Conservation (phyloP, 306 rosid genomes). For the Ammopiptanthus mongolicus region DNA sequence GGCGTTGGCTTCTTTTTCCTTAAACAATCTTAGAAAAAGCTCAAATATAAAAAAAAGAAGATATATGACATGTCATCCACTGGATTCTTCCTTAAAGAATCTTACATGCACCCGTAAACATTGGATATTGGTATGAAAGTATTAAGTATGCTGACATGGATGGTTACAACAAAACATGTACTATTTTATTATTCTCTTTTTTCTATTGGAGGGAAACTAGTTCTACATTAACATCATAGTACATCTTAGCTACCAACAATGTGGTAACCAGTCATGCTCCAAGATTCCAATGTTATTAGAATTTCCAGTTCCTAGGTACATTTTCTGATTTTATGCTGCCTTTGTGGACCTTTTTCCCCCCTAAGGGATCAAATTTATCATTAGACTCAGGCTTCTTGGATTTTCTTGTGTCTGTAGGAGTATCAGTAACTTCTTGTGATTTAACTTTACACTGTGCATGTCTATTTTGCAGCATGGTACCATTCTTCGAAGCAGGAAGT, state of each 20-base stretch:
- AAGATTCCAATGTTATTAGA: conserved; percentile 21
- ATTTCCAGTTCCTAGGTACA: conserved; percentile 31
- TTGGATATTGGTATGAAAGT: neutral
- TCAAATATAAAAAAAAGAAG: too few relatives aligned
- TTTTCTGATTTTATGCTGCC: conserved; percentile 39
- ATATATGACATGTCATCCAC: neutral
- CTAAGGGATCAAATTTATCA: conserved; percentile 19
- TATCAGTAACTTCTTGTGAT: conserved; percentile 30
- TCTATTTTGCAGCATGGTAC: conserved; percentile 35
- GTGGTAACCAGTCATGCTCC: conserved; percentile 12
- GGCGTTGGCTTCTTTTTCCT: neutral
- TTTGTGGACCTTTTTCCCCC: conserved; percentile 30
- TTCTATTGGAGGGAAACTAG: neutral
- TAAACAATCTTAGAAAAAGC: too few relatives aligned
- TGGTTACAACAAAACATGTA: conserved; percentile 19
- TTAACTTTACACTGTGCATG: conserved; percentile 42
- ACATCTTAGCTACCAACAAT: conserved; percentile 5
- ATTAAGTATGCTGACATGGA: neutral
- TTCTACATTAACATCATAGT: neutral
- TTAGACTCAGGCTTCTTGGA: conserved; percentile 31
- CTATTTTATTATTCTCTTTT: neutral
- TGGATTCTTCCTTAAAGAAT: neutral
- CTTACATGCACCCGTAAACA: conserved; percentile 4
- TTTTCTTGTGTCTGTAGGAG: conserved; percentile 28
- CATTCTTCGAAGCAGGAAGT: conserved; percentile 46